These are phyloP conservation scores for Aristolochia californica DNA, from an alignment of 164 flowering plant genomes.

Conservation along the genomic window DNA sequence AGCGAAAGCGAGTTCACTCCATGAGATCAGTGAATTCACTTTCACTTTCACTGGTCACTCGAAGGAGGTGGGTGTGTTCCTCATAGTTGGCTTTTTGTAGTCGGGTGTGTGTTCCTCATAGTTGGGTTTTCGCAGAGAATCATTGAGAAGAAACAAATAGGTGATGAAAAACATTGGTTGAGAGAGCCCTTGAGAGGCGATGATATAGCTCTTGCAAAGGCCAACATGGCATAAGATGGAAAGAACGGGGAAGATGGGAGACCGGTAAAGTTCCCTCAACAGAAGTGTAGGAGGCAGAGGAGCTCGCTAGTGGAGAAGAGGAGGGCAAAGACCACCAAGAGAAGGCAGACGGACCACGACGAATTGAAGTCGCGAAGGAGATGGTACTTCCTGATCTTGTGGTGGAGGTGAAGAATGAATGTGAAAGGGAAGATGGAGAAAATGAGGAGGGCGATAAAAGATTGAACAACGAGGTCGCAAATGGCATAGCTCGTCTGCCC, in stretches of 20 bases:
- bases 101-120: conserved; percentile 4
- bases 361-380: conserved; percentile 32
- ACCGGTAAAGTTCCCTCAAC: background rate
- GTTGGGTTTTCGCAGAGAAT: conserved; percentile 27
- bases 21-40: no score
- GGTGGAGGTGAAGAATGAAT: conserved; percentile 38
- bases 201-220: conserved; percentile 41
- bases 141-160: conserved; percentile 43
- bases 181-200: conserved; percentile 47
- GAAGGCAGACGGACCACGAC: conserved; percentile 50
- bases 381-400: conserved; percentile 19
- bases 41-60: no score
- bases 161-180: conserved; percentile 52
- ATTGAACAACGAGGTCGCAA: conserved; percentile 27
- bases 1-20: no score
- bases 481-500: conserved; percentile 7
- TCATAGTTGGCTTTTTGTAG: no score
- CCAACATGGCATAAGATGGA: conserved; percentile 16
- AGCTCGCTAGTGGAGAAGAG: conserved; percentile 45
- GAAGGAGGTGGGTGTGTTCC: conserved; percentile 7
- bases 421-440: conserved; percentile 37
- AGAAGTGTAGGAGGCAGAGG: conserved; percentile 28
- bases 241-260: conserved; percentile 24
- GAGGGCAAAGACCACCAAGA: conserved; percentile 31
- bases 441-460: conserved; percentile 17